phyloP scores from a whole-genome alignment of 2,329 filamentous ascomycete genomes.

The Colletotrichum lupini region DNA sequence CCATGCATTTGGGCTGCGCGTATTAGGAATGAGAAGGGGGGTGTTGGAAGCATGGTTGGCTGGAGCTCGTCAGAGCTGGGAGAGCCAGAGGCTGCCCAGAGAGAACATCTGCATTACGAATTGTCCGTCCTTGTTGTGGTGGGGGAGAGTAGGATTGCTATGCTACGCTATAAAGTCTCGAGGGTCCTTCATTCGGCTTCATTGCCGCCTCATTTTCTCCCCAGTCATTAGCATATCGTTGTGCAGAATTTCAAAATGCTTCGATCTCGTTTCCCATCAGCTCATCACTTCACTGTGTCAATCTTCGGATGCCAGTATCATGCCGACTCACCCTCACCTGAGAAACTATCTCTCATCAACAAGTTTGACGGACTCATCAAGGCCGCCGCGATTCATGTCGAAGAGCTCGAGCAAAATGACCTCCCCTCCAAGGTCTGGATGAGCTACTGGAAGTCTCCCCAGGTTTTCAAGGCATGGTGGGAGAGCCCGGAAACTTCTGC shows the following conservation, averaged over 20 bases:
- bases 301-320: conserved; percentile 30
- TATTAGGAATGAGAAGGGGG: neutral
- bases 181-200: neutral
- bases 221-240: neutral
- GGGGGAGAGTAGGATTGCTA: neutral
- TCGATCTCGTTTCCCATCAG: conserved; percentile 30
- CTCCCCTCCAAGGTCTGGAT: conserved; percentile 33
- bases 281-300: conserved; percentile 32
- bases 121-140: neutral
- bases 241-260: conserved; percentile 15
- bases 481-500: conserved; percentile 17
- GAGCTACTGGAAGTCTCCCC: conserved; percentile 30
- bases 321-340: conserved; percentile 22
- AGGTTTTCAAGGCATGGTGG: conserved; percentile 31
- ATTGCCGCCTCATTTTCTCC: neutral
- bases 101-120: neutral
- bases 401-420: conserved; percentile 32
- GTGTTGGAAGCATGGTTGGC: neutral
- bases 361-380: conserved; percentile 26
- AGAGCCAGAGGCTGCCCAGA: neutral
- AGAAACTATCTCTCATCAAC: conserved; percentile 26
- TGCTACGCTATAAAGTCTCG: neutral
- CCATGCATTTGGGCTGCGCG: neutral
- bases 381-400: conserved; percentile 26
- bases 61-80: neutral